Evolutionary conservation across 2,329 filamentous ascomycete genomes (phyloP), one percentile per base, ranked within the genome.

Genomic region (Camptophora hylomeconis): DNA sequence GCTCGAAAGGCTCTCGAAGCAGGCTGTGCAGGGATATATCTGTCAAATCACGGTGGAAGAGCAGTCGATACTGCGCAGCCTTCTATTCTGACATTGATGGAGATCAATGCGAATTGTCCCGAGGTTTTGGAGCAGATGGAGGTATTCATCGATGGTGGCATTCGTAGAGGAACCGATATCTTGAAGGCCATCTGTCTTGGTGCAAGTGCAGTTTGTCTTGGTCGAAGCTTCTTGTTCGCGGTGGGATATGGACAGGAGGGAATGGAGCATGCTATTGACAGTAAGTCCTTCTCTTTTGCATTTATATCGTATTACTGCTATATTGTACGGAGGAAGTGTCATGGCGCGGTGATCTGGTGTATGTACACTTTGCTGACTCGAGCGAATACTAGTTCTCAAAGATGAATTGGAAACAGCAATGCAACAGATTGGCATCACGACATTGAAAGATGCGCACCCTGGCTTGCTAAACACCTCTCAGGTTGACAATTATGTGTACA

Each of bases 371-470:
- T n/a, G n/a, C n/a, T n/a, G n/a, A n/a, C n/a, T n/a, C n/a, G n/a
- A n/a, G n/a, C n/a, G n/a, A n/a, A n/a, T n/a, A n/a, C n/a, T n/a
- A 65, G 61, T 67, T 11, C 38, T 72, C 10, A 58, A 58, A 29
- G 73, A 78, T 35, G 74, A 80, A 46, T 49, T 79, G 3, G 65
- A 73, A 40, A 75, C 68, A 2, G 71, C 72, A 2, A 79, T 79
- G 74, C 63, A 67, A 15, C 61, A 77, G 47, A 67, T 74, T 33
- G 75, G 75, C 2, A 60, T 78, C 18, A 75, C 69, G 1, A 62
- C 67, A 36, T 51, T 79, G 7, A 60, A 67, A 30, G 61, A 75
- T 45, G 60, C 72, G 4, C 65, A 74, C 38, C 70, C 72, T 1
- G 71, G 72, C 0, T 54, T 75, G 46, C 50, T 78, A 14, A 74